These are phyloP conservation scores for Typha latifolia DNA, from an alignment of 176 grass and related monocot genomes.

Conservation along the genomic window DNA sequence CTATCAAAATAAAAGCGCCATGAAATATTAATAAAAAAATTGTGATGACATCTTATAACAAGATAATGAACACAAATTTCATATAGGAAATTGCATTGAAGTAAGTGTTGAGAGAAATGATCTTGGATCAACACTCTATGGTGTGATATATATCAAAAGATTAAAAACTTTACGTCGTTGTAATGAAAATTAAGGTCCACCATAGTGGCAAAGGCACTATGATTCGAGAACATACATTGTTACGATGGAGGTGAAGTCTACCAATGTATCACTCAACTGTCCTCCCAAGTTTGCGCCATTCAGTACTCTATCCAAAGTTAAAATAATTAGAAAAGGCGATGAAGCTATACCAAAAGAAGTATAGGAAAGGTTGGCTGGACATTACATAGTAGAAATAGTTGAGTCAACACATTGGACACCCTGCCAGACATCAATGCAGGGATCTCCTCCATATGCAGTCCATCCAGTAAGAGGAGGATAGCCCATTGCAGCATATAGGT, in stretches of 20 bases:
- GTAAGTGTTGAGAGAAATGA: too few relatives aligned
- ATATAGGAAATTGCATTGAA: too few relatives aligned
- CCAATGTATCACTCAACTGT: conserved; percentile 41
- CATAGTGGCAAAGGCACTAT: not conserved
- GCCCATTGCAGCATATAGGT: conserved; percentile 52
- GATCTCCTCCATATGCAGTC: conserved; percentile 66
- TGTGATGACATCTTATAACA: not conserved
- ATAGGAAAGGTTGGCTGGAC: not conserved
- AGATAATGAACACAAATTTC: not conserved
- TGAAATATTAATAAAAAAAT: not conserved
- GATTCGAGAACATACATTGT: conserved; percentile 34
- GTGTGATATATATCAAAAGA: too few relatives aligned
- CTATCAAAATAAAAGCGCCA: conserved; percentile 17
- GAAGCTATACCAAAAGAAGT: not conserved
- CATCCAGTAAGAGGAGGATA: conserved; percentile 72
- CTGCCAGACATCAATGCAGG: conserved; percentile 79
- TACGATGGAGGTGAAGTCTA: conserved; percentile 60
- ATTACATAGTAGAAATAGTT: conserved; percentile 75
- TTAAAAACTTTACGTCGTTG: too few relatives aligned
- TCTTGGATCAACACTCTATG: too few relatives aligned
- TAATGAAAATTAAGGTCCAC: not conserved
- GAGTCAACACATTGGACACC: conserved; percentile 64
- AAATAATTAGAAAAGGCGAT: conserved; percentile 1
- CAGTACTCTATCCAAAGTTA: conserved; percentile 28
- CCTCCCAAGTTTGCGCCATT: conserved; percentile 73